Percentiles rank a stretch among this genome's conserved stretches.
phyloP scores from a whole-genome alignment of 2,329 filamentous ascomycete species.

The Colletotrichum acutatum region DNA sequence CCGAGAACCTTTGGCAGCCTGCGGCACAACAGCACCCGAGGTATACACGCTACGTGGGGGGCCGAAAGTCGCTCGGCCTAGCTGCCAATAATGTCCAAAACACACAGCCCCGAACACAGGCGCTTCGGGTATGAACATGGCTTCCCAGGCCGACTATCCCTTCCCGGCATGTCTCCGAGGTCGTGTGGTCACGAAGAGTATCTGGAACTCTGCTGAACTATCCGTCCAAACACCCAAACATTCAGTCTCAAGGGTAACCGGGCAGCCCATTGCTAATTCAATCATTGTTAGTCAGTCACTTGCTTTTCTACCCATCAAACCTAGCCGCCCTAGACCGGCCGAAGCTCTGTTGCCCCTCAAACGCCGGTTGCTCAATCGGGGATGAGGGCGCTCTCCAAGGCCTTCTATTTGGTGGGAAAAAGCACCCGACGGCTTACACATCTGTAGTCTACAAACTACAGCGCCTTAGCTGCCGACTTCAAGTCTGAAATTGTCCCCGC shows the following conservation, averaged over 20 bases:
- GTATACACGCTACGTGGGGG: constrained; percentile 18
- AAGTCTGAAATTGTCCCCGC: constrained; percentile 5
- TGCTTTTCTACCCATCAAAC: background rate
- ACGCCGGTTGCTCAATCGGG: constrained; percentile 21
- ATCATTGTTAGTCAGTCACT: background rate
- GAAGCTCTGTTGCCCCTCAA: constrained; percentile 4
- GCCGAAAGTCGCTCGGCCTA: constrained; percentile 18
- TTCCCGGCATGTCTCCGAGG: constrained; percentile 15
- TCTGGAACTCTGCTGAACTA: constrained; percentile 25
- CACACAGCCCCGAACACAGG: background rate
- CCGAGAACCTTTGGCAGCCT: constrained; percentile 9
- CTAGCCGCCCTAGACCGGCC: background rate
- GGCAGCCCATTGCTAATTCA: background rate
- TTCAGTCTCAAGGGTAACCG: constrained; percentile 2
- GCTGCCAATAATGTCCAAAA: constrained; percentile 16
- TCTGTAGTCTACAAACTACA: background rate
- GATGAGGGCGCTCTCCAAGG: constrained; percentile 4
- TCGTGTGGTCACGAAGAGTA: constrained; percentile 12
- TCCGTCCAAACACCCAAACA: constrained; percentile 22
- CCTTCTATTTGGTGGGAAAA: constrained; percentile 24
- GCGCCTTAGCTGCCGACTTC: background rate
- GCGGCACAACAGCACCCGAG: constrained; percentile 22
- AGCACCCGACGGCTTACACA: background rate
- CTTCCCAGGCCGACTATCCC: background rate
- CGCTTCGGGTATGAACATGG: constrained; percentile 1